A percentile compares a stretch with the other conserved stretches of the same genome.
phyloP scores from a whole-genome alignment of 23 red algal genomes.

The Gracilaria gracilis region DNA sequence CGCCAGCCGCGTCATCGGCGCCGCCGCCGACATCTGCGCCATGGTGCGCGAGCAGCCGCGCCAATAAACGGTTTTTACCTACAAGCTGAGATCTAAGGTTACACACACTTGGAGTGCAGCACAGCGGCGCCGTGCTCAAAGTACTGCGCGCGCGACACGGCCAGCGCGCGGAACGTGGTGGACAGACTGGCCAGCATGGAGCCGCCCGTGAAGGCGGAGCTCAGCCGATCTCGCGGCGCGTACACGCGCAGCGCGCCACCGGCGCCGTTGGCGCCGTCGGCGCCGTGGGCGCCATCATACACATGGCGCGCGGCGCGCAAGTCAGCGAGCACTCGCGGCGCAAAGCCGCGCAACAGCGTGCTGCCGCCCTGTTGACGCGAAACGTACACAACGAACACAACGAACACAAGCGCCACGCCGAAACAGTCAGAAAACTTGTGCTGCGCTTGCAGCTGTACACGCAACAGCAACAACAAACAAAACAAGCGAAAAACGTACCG shows the following conservation, averaged over 20 bases:
- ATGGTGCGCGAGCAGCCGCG: too few relatives aligned
- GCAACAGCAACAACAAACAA: neutral
- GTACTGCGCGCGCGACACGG: conserved; percentile 74
- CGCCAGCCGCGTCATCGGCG: conserved; percentile 10
- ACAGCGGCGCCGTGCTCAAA: conserved; percentile 65
- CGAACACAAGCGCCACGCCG: too few relatives aligned
- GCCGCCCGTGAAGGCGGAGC: conserved; percentile 79
- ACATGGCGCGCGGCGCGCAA: conserved; percentile 45
- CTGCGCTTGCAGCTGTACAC: neutral
- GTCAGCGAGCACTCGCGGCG: conserved; percentile 58
- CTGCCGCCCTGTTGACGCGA: conserved; percentile 66
- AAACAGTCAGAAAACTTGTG: too few relatives aligned
- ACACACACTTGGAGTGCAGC: conserved; percentile 51
- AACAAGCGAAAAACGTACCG: conserved; percentile 26
- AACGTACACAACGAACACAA: neutral
- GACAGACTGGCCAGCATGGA: conserved; percentile 79
- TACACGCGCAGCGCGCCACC: conserved; percentile 76
- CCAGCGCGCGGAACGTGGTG: conserved; percentile 85
- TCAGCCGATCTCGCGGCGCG: conserved; percentile 79
- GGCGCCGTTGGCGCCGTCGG: neutral
- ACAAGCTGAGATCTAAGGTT: too few relatives aligned
- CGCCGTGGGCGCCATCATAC: too few relatives aligned
- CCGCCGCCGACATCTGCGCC: conserved; percentile 9
- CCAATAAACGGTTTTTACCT: too few relatives aligned
- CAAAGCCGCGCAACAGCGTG: conserved; percentile 85